A percentile compares a stretch with the other conserved stretches of the same genome.
Evolutionary conservation across 192 early-diverging fungal species (phyloP).

Genomic region (Funneliformis geosporum): DNA sequence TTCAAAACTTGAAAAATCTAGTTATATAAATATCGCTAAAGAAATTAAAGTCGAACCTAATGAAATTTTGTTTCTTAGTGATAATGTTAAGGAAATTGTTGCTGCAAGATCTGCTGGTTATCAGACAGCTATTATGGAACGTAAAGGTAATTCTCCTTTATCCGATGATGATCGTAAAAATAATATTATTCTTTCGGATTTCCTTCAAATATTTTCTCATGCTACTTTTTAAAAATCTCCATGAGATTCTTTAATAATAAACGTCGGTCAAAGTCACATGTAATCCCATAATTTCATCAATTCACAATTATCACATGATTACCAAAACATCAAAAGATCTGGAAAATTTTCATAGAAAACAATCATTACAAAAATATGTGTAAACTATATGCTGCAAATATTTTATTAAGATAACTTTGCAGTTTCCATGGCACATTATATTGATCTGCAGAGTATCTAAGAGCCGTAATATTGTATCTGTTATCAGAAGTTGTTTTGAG

Average conservation of each 20-base stretch:
- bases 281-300: conserved; percentile 6
- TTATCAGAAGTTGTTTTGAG: conserved; percentile 1
- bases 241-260: neutral
- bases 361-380: conserved; percentile 13
- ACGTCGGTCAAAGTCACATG: neutral
- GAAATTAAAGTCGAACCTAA: conserved; percentile 58
- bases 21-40: conserved; percentile 75
- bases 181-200: conserved; percentile 12
- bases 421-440: conserved; percentile 18
- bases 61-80: conserved; percentile 84
- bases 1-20: conserved; percentile 64
- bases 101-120: conserved; percentile 76
- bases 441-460: neutral
- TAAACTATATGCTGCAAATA: neutral
- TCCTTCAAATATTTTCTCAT: conserved; percentile 7
- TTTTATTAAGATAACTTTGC: neutral
- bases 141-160: conserved; percentile 76
- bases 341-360: too few species aligned
- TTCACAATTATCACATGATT: neutral
- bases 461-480: neutral
- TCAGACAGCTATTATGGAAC: conserved; percentile 66
- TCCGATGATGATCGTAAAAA: conserved; percentile 16
- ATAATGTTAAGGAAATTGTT: conserved; percentile 82
- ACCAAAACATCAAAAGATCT: neutral
- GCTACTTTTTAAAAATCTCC: neutral